Base-by-base conservation (phyloP, 2,329 filamentous ascomycete genomes). In the Fusarium sp. region DNA sequence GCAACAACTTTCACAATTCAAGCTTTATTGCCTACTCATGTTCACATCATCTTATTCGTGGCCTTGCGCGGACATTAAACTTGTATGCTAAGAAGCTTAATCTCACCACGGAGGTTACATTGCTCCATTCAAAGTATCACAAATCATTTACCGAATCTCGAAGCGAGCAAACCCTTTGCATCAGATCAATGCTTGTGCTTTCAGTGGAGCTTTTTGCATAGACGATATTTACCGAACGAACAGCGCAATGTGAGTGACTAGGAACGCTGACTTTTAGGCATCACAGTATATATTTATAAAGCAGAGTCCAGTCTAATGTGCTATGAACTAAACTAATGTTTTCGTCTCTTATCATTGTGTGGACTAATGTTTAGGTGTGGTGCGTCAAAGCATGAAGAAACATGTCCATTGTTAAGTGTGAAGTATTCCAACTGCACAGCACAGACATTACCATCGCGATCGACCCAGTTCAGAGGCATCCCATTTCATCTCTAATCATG, bases 61-160 rank as follows among this genome's bases (percentile, higher is more conserved):
- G 19, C 26, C 16, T 11, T 28, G 19, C 11, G 4, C 49, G 23
- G 31, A 44, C n/a, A 37, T 16, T n/a, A 6, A 26, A 9, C 30
- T 55, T n/a, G 18, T 6, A 26, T 12, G 19, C 14, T 19, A 30
- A 30, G 26, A 48, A 52, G 54, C 25, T 53, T 65, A 41, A 43
- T 39, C 39, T 56, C 21, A 34, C 19, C 21, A 34, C 18, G 44
- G 28, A 51, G 5, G 62, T 65, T 60, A 34, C 60, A 65, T 61
- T 41, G 18, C n/a, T 50, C 39, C 49, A 50, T 23, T 49, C 13
- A 48, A 37, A 53, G 23, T 64, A 46, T 70, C 67, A 64, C 16
- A 67, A 63, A 26, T 69, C 62, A 67, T 25, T 54, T 54, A 34
- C 61, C 19, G 25, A 26, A 60, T 41, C 46, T 67, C 42, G 26